These are phyloP conservation scores for Pseudopithomyces chartarum DNA, from an alignment of 2,329 filamentous ascomycete species.

Conservation along the genomic window DNA sequence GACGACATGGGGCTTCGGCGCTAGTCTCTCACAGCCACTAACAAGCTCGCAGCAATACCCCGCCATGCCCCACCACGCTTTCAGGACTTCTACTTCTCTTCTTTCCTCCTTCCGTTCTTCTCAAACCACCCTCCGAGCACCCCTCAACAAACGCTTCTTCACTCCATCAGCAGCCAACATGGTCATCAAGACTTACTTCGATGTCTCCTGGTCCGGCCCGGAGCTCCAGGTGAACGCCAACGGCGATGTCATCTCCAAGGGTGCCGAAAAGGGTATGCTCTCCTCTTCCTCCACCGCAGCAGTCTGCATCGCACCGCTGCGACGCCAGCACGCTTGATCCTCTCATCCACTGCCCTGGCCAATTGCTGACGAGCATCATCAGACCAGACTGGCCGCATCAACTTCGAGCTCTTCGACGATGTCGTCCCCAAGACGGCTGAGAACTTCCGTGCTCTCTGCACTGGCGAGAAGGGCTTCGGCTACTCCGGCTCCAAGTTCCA, in stretches of 20 bases:
- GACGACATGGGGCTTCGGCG: constrained; percentile 20
- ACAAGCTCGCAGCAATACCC: constrained; percentile 32
- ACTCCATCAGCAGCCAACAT: constrained; percentile 74
- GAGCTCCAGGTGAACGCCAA: constrained; percentile 65
- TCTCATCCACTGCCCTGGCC: background rate
- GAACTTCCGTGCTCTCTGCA: constrained; percentile 88
- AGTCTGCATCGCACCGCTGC: constrained; percentile 3
- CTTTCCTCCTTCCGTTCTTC: constrained; percentile 41
- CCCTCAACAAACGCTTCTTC: constrained; percentile 58
- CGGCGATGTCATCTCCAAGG: constrained; percentile 54
- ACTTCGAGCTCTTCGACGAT: constrained; percentile 85
- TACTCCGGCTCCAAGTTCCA: constrained; percentile 87
- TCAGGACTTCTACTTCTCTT: constrained; percentile 36
- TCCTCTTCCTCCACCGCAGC: constrained; percentile 12
- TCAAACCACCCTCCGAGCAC: constrained; percentile 38
- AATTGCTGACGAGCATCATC: constrained; percentile 30
- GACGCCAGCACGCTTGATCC: constrained; percentile 18
- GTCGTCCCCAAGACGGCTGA: constrained; percentile 84
- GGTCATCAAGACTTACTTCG: constrained; percentile 77
- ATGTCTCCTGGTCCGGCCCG: constrained; percentile 73
- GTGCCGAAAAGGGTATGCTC: constrained; percentile 64
- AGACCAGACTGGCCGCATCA: constrained; percentile 80
- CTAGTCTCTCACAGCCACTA: constrained; percentile 22
- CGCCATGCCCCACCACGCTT: constrained; percentile 55
- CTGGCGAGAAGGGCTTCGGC: constrained; percentile 77